phyloP scores from a whole-genome alignment of 1,284 basidiomycete species.

The Ceratobasidium sp. region DNA sequence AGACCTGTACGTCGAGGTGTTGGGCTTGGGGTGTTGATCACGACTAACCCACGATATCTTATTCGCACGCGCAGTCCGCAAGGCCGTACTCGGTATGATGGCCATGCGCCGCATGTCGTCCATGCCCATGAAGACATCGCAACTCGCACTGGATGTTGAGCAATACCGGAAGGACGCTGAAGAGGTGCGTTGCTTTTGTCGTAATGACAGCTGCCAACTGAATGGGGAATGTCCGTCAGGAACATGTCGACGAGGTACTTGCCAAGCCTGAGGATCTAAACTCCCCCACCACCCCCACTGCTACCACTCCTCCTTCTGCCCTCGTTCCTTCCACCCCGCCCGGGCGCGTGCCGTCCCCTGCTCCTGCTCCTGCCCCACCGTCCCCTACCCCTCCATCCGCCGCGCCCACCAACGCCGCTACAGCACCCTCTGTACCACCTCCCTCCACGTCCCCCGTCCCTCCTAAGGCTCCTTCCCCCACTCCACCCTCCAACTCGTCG shows the following conservation, averaged over 20 bases:
- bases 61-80: constrained; percentile 71
- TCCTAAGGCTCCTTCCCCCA: constrained; percentile 22
- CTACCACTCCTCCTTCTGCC: constrained; percentile 20
- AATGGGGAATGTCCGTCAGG: constrained; percentile 35
- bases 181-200: constrained; percentile 59
- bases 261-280: constrained; percentile 42
- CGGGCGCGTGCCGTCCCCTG: constrained; percentile 34
- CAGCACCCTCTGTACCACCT: constrained; percentile 26
- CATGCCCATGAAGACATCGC: constrained; percentile 62
- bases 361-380: constrained; percentile 8
- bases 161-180: constrained; percentile 86
- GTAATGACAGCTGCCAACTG: neutral
- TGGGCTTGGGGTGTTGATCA: constrained; percentile 6
- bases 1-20: constrained; percentile 71
- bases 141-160: constrained; percentile 72
- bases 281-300: constrained; percentile 26
- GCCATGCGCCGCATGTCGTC: constrained; percentile 82
- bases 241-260: constrained; percentile 51
- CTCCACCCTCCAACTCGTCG: constrained; percentile 18
- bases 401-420: neutral
- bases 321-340: constrained; percentile 29
- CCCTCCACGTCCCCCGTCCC: constrained; percentile 7
- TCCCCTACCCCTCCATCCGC: neutral
- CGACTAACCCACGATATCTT: constrained; percentile 14
- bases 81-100: constrained; percentile 86